Evolutionary conservation across 768 basidiomycete genomes (phyloP).

Genomic region (Ephemerocybe angulata): DNA sequence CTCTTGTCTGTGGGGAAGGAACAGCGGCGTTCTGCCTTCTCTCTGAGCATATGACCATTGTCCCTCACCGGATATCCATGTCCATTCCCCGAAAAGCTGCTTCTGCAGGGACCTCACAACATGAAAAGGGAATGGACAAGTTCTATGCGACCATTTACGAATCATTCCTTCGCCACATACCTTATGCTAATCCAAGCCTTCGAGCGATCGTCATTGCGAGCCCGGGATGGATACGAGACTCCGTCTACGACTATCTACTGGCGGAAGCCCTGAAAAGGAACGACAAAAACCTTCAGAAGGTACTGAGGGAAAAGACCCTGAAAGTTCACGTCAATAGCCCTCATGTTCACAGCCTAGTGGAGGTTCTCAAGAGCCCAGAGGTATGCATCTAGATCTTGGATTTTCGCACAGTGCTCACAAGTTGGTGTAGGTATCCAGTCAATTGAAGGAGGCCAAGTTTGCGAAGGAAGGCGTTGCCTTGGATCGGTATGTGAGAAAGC

Average conservation of each 20-base stretch:
- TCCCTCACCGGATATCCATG: constrained; percentile 85
- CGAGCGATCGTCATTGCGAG: constrained; percentile 94
- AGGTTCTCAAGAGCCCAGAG: constrained; percentile 93
- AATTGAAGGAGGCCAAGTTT: constrained; percentile 93
- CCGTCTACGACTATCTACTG: constrained; percentile 80
- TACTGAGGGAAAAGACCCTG: constrained; percentile 77
- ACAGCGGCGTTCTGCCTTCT: constrained; percentile 91
- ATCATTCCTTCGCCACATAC: constrained; percentile 86
- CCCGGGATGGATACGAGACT: constrained; percentile 93
- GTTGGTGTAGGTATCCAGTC: constrained; percentile 54
- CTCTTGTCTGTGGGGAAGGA: constrained; percentile 95
- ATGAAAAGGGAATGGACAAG: constrained; percentile 85
- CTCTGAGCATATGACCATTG: constrained; percentile 95
- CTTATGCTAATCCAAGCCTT: constrained; percentile 66
- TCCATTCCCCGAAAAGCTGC: constrained; percentile 91
- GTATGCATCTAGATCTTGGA: constrained; percentile 37
- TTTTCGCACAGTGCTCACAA: background rate
- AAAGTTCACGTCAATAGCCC: constrained; percentile 90
- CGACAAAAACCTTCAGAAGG: constrained; percentile 78
- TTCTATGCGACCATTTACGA: constrained; percentile 87
- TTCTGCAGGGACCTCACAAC: constrained; percentile 71
- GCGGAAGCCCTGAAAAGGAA: constrained; percentile 74
- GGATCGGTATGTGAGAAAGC: constrained; percentile 57
- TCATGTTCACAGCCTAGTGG: constrained; percentile 93
- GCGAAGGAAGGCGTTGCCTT: constrained; percentile 88